Evolutionary conservation across 176 grass and related monocot genomes (phyloP).

Genomic region (Paspalum notatum): DNA sequence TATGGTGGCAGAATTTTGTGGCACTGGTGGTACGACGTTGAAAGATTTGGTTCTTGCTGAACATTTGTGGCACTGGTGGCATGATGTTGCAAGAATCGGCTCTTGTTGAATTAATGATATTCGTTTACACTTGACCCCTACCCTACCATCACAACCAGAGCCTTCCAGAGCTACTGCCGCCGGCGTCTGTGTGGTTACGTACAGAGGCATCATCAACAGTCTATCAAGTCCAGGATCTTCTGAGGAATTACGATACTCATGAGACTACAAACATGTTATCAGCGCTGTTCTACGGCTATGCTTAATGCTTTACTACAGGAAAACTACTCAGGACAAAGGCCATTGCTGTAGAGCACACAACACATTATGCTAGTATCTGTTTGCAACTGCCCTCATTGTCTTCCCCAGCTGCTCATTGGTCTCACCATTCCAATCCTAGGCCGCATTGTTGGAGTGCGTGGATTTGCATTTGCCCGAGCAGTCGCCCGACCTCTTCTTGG

Average conservation of each 20-base stretch:
- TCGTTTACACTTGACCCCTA: background rate
- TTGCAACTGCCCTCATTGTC: conserved; percentile 5
- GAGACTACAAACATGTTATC: background rate
- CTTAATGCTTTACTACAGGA: background rate
- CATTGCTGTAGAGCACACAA: background rate
- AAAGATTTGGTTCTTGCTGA: background rate
- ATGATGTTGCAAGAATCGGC: background rate
- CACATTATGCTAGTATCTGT: background rate
- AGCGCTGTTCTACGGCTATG: background rate
- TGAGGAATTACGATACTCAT: too few species aligned
- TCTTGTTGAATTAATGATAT: background rate
- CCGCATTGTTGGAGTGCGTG: background rate
- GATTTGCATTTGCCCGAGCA: background rate
- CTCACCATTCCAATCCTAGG: conserved; percentile 12
- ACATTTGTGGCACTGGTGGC: background rate
- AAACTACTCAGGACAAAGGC: background rate
- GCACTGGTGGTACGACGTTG: background rate
- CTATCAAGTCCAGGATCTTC: background rate
- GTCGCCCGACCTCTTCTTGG: conserved; percentile 44
- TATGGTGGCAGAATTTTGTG: background rate
- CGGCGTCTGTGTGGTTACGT: background rate
- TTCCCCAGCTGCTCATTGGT: background rate
- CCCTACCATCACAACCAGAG: background rate
- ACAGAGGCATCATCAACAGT: too few species aligned
- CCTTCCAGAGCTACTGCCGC: background rate